Evolutionary conservation across 2,329 filamentous ascomycete species (phyloP).

Genomic region (Cryphonectria parasitica): DNA sequence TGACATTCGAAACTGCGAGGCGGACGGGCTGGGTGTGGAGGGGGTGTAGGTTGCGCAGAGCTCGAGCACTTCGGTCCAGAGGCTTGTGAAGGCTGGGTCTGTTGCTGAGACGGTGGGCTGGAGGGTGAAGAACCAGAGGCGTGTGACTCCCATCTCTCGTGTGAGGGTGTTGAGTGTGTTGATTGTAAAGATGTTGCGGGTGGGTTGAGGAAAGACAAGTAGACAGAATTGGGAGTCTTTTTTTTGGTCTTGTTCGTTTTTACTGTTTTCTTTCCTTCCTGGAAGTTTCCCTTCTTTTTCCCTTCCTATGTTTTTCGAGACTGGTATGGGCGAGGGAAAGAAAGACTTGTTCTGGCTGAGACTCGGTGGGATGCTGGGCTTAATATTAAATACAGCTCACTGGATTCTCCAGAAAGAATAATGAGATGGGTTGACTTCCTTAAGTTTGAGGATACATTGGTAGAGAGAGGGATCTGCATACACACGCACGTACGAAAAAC

Average conservation of each 20-base stretch:
- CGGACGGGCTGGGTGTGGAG: constrained; percentile 3
- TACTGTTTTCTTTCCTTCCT: not conserved
- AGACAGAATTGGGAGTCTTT: not conserved
- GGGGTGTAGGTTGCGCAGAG: constrained; percentile 28
- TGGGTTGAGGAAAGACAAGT: not conserved
- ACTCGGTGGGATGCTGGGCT: not conserved
- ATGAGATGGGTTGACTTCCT: not conserved
- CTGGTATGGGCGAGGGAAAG: not conserved
- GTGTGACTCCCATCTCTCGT: constrained; percentile 26
- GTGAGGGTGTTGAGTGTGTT: not conserved
- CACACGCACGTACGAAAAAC: not conserved
- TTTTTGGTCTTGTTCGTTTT: not conserved
- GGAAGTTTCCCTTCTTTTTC: not conserved
- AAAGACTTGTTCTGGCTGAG: not conserved
- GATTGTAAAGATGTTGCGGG: not conserved
- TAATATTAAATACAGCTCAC: not conserved
- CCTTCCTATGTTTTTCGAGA: not conserved
- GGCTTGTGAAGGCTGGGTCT: constrained; percentile 24
- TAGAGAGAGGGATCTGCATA: not conserved
- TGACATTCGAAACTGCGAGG: constrained; percentile 17
- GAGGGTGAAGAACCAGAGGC: constrained; percentile 30
- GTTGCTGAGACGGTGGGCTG: constrained; percentile 13
- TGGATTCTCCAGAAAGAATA: not conserved
- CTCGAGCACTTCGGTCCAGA: constrained; percentile 26
- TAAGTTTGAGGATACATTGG: not conserved